Conservation (phyloP, 2,329 filamentous ascomycete genomes). For the Calonectria naviculata region DNA sequence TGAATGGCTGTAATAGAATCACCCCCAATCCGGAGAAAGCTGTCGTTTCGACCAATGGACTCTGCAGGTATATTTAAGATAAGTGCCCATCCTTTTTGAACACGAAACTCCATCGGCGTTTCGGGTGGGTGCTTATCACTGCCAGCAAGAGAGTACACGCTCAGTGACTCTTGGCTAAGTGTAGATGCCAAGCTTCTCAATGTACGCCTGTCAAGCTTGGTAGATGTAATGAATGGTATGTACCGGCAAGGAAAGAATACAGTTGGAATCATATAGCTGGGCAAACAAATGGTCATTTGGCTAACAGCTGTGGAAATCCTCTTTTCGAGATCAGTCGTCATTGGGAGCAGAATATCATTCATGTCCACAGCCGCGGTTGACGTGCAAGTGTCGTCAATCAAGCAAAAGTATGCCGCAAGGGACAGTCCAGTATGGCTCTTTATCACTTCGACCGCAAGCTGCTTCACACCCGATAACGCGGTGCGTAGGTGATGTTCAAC, state of each 20-base stretch:
- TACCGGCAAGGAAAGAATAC: background rate
- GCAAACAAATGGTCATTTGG: background rate
- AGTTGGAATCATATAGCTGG: background rate
- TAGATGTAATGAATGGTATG: background rate
- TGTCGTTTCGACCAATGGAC: conserved; percentile 24
- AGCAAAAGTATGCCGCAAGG: background rate
- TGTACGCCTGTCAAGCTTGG: background rate
- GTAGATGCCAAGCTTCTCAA: conserved; percentile 6
- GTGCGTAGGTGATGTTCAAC: background rate
- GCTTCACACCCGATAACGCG: background rate
- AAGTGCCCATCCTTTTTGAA: conserved; percentile 48
- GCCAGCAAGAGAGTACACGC: conserved; percentile 16
- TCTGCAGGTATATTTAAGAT: conserved; percentile 40
- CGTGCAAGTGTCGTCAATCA: background rate
- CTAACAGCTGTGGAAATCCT: background rate
- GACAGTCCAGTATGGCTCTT: background rate
- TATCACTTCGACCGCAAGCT: background rate
- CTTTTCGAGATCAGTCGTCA: background rate
- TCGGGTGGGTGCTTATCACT: background rate
- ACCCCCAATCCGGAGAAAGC: conserved; percentile 10
- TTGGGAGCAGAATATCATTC: background rate
- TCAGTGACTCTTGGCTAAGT: conserved; percentile 11
- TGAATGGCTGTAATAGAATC: conserved; percentile 36
- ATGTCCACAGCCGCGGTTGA: background rate
- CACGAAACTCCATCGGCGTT: conserved; percentile 1